Percentiles rank a stretch among this genome's conserved stretches.
Conservation (phyloP, 768 basidiomycete genomes). For the Russula brevipes region DNA sequence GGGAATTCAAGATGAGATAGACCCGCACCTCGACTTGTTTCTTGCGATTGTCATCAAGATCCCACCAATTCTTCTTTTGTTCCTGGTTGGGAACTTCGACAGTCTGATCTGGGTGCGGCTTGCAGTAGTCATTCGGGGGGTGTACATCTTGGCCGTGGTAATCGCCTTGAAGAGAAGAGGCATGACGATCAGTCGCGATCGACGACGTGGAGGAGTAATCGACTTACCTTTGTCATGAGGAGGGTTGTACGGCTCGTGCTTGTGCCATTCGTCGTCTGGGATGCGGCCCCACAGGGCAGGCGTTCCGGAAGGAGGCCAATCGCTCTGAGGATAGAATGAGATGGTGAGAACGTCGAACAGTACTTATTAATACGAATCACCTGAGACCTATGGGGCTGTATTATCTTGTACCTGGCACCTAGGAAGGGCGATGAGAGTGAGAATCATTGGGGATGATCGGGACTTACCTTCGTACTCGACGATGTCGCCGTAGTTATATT, state of each 20-base stretch:
- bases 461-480: conserved; percentile 52
- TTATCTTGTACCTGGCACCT: conserved; percentile 62
- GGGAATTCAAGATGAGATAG: not conserved
- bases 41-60: conserved; percentile 51
- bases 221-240: conserved; percentile 24
- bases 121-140: conserved; percentile 24
- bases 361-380: conserved; percentile 30
- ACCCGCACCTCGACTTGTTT: conserved; percentile 49
- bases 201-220: not conserved
- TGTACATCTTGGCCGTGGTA: conserved; percentile 18
- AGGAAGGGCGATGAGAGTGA: not conserved
- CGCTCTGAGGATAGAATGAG: conserved; percentile 37
- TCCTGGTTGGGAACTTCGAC: conserved; percentile 40
- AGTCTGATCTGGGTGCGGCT: conserved; percentile 30
- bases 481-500: conserved; percentile 50
- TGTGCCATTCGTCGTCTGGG: conserved; percentile 30
- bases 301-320: conserved; percentile 59
- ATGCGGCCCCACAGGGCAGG: conserved; percentile 67
- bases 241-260: conserved; percentile 13
- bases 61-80: conserved; percentile 51
- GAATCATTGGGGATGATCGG: conserved; percentile 3
- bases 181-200: not conserved
- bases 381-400: conserved; percentile 68
- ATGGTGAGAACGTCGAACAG: not conserved
- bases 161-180: not conserved